Evolutionary conservation across 2,329 filamentous ascomycete species (phyloP), one percentile per base, ranked within the genome.

Genomic region (Curvularia lunata): DNA sequence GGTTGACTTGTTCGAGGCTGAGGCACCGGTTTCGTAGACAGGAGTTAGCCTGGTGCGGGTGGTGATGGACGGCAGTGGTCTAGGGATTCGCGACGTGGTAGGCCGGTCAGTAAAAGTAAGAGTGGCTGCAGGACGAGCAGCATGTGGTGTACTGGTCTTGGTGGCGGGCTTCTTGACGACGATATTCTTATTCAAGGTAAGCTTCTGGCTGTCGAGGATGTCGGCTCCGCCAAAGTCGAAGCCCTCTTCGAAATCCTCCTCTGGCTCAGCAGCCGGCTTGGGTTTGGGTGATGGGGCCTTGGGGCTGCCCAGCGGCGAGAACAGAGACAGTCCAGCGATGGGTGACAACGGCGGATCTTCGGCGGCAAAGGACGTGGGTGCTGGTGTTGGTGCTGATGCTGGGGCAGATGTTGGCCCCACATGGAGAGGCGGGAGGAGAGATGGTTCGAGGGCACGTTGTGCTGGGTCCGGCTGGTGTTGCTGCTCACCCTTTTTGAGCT

Each of bases 101-200:
- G 68, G 65, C 58, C 93, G 92, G 77, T 91, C 95, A 47, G 91
- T 96, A 73, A 98, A 98, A 6, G 92, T 97, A 60, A 98, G 82
- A 12, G 93, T 94, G 27, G 95, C 90, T 10, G 91, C 88, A 18
- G 91, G 86, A 53, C 84, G 80, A 61, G 91, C 85, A 21, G 85
- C 84, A 46, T 92, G 90, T 64, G 91, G 93, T 13, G 84, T 80
- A 19, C 87, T 84, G 52, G 87, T 83, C 61, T 74, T 76, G 34
- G 65, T 43, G 45, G 76, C 76, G 21, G 86, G 81, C 63, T 88
- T 85, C 77, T 96, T 97, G 69, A 96, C 84, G 74, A 94, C 93
- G 64, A 99, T 86, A 74, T 99, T 97, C 62, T 91, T 92, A 75
- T 98, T 95, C 18, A 97, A 81, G 0, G 90, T 94, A 42, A 92